These are phyloP conservation scores for Botrytis aclada DNA, from an alignment of 2,329 filamentous ascomycete genomes.

Conservation along the genomic window DNA sequence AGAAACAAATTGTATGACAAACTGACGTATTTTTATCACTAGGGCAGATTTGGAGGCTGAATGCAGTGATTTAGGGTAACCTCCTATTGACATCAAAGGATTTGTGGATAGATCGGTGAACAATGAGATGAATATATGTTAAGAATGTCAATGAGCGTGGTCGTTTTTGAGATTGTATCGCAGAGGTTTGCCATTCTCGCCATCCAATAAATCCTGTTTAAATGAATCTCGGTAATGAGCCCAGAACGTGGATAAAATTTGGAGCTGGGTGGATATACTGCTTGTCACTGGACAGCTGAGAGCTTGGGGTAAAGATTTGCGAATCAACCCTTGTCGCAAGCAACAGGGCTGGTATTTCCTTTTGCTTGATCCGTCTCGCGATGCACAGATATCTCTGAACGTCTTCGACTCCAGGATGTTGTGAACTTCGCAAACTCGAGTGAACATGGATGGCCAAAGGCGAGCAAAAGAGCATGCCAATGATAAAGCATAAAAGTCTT, in stretches of 20 bases:
- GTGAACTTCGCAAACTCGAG: neutral
- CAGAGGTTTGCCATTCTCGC: neutral
- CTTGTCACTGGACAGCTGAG: slow-evolving; percentile 3
- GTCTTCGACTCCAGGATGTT: neutral
- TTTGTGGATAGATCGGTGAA: neutral
- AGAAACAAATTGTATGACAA: neutral
- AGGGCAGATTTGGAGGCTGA: neutral
- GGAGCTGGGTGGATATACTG: neutral
- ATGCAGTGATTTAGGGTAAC: neutral
- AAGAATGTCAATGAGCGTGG: neutral
- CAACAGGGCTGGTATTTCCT: neutral
- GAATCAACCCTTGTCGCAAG: neutral
- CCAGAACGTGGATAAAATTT: neutral
- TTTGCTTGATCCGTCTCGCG: neutral
- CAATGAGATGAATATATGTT: neutral
- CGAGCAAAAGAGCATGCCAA: neutral
- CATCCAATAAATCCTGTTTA: neutral
- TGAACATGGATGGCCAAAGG: neutral
- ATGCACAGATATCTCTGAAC: neutral
- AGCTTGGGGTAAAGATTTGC: slow-evolving; percentile 2
- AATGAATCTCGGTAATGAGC: neutral
- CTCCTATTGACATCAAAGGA: neutral
- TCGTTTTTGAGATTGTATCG: neutral
- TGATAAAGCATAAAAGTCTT: neutral
- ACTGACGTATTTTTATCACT: slow-evolving; percentile 5